Percentiles rank a stretch among this genome's conserved stretches.
Conservation (phyloP, 2,329 filamentous ascomycete genomes). For the Aureobasidium sp. region DNA sequence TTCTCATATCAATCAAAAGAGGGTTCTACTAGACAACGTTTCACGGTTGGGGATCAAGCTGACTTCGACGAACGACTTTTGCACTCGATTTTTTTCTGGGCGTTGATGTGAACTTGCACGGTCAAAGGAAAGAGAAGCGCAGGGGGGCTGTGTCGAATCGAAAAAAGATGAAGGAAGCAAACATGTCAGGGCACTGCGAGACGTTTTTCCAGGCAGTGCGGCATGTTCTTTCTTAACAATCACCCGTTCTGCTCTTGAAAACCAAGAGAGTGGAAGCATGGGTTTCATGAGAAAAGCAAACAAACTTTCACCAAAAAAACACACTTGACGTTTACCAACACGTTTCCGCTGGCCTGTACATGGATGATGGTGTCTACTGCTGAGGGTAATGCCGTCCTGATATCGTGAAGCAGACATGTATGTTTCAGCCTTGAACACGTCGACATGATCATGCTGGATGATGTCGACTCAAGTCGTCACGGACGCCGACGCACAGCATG, state of each 20-base stretch:
- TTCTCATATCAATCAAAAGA: slow-evolving; percentile 1
- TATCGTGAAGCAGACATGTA: neutral
- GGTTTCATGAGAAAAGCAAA: slow-evolving; percentile 14
- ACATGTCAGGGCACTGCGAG: slow-evolving; percentile 10
- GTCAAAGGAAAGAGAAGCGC: slow-evolving; percentile 10
- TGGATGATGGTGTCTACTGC: neutral
- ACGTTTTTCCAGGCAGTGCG: slow-evolving; percentile 1
- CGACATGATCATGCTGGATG: neutral
- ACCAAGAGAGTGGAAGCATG: slow-evolving; percentile 10
- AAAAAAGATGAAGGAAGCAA: neutral
- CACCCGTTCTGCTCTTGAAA: slow-evolving; percentile 7
- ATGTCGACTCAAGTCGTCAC: neutral
- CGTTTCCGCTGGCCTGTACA: neutral
- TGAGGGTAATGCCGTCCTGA: neutral
- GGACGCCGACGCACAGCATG: neutral
- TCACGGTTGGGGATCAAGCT: slow-evolving; percentile 2
- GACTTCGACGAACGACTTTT: slow-evolving; percentile 11
- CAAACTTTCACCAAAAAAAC: slow-evolving; percentile 15
- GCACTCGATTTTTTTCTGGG: slow-evolving; percentile 9
- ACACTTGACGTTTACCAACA: neutral
- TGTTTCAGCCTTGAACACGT: neutral
- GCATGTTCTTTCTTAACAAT: slow-evolving; percentile 7
- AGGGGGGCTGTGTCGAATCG: neutral
- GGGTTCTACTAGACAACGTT: slow-evolving; percentile 13
- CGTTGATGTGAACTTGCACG: slow-evolving; percentile 13